Conservation (phyloP, 2,329 filamentous ascomycete species). For the Hymenotorrendiella dingleyae region DNA sequence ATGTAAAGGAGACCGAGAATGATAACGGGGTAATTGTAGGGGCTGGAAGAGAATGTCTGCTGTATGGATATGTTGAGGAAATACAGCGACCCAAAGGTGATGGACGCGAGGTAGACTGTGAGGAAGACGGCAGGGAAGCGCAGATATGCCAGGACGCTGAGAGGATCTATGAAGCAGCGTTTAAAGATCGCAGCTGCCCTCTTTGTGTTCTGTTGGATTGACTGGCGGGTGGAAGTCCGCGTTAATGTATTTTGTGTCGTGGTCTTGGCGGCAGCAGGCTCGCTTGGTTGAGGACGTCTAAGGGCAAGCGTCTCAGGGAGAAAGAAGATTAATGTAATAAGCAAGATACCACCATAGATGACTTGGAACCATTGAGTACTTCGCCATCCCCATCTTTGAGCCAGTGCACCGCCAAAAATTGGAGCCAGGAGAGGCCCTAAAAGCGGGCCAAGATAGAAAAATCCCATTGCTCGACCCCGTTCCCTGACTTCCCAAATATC, state of each 20-base stretch:
- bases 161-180: slow-evolving; percentile 63
- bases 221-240: slow-evolving; percentile 56
- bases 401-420: slow-evolving; percentile 69
- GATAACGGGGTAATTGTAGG: slow-evolving; percentile 64
- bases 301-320: slow-evolving; percentile 58
- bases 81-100: slow-evolving; percentile 72
- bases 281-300: not conserved
- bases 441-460: slow-evolving; percentile 76
- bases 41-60: slow-evolving; percentile 56
- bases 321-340: slow-evolving; percentile 51
- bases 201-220: slow-evolving; percentile 51
- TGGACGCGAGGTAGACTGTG: slow-evolving; percentile 66
- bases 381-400: slow-evolving; percentile 65
- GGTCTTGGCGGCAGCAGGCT: slow-evolving; percentile 9
- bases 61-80: slow-evolving; percentile 74
- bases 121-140: slow-evolving; percentile 68
- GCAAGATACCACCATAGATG: slow-evolving; percentile 58
- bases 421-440: slow-evolving; percentile 70
- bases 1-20: slow-evolving; percentile 73
- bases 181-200: slow-evolving; percentile 48
- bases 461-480: slow-evolving; percentile 72
- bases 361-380: slow-evolving; percentile 73
- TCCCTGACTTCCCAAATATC: slow-evolving; percentile 72
- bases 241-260: slow-evolving; percentile 26
- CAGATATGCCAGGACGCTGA: slow-evolving; percentile 64